These are phyloP conservation scores for Mycena haematopus DNA, from an alignment of 768 basidiomycete genomes.

Conservation along the genomic window DNA sequence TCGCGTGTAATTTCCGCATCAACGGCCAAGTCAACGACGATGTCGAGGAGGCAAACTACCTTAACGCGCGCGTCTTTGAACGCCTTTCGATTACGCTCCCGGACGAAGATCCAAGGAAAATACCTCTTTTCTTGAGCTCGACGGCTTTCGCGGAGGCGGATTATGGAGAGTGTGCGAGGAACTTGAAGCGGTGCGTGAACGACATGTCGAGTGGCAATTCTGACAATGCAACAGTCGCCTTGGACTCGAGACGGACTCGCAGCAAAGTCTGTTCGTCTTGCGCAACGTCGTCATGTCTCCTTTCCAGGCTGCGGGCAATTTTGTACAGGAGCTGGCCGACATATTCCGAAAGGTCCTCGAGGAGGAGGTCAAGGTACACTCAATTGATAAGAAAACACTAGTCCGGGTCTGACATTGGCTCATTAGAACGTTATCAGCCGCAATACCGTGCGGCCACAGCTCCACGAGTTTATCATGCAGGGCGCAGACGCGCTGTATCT, in stretches of 20 bases:
- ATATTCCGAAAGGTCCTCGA: conserved; percentile 40
- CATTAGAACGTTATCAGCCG: neutral
- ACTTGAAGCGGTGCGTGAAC: neutral
- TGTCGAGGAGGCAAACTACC: conserved; percentile 48
- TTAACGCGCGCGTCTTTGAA: conserved; percentile 47
- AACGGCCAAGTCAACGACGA: conserved; percentile 42
- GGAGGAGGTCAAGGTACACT: conserved; percentile 42
- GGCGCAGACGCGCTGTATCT: conserved; percentile 42
- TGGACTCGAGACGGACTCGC: conserved; percentile 33
- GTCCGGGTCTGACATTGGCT: no score
- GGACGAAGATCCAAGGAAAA: conserved; percentile 35
- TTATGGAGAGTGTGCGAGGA: neutral
- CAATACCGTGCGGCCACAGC: conserved; percentile 33
- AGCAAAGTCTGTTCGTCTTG: conserved; percentile 42
- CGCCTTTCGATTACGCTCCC: conserved; percentile 40
- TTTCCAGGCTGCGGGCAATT: conserved; percentile 40
- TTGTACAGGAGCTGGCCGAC: conserved; percentile 37
- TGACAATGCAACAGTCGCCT: conserved; percentile 34
- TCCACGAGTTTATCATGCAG: conserved; percentile 44
- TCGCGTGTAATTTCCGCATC: conserved; percentile 49
- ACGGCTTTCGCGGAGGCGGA: neutral
- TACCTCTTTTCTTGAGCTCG: conserved; percentile 37
- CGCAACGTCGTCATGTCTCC: conserved; percentile 50
- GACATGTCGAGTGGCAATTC: neutral
- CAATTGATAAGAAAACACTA: no score